These are phyloP conservation scores for Colletotrichum lini DNA, from an alignment of 2,329 filamentous ascomycete genomes.

Conservation along the genomic window DNA sequence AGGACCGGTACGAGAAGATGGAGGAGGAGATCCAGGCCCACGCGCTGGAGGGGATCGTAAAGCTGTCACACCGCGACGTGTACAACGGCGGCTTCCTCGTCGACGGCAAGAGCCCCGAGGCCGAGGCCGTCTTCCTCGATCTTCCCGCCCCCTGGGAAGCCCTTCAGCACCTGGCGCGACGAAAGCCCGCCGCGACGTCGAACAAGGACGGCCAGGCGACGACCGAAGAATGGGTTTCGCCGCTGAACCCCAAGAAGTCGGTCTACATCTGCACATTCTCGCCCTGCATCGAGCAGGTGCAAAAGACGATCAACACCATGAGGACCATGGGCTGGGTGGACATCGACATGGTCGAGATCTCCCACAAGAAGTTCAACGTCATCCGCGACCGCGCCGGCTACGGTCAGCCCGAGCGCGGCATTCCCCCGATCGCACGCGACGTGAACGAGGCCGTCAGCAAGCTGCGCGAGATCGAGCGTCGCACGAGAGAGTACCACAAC, in stretches of 20 bases:
- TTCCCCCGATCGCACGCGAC: slow-evolving; percentile 77
- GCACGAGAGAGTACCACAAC: slow-evolving; percentile 75
- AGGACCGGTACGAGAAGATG: slow-evolving; percentile 79
- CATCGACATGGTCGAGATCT: slow-evolving; percentile 93
- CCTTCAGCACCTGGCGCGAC: slow-evolving; percentile 79
- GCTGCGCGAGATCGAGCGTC: slow-evolving; percentile 80
- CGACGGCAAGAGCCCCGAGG: slow-evolving; percentile 70
- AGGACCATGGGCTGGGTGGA: slow-evolving; percentile 89
- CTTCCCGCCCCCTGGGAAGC: slow-evolving; percentile 87
- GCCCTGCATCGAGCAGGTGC: slow-evolving; percentile 97
- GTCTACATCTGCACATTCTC: slow-evolving; percentile 94
- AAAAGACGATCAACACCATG: slow-evolving; percentile 84
- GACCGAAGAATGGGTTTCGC: slow-evolving; percentile 64
- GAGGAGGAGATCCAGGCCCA: slow-evolving; percentile 79
- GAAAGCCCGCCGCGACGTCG: slow-evolving; percentile 51
- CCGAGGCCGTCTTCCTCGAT: slow-evolving; percentile 83
- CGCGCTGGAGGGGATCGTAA: slow-evolving; percentile 74
- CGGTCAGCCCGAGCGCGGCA: slow-evolving; percentile 76
- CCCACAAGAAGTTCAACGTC: slow-evolving; percentile 84
- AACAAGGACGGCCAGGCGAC: slow-evolving; percentile 29
- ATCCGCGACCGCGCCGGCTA: slow-evolving; percentile 85
- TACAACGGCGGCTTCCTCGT: slow-evolving; percentile 82
- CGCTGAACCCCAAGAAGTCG: slow-evolving; percentile 79
- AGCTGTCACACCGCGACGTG: slow-evolving; percentile 84
- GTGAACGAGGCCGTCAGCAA: slow-evolving; percentile 85